A percentile compares a stretch with the other conserved stretches of the same genome.
Evolutionary conservation across 345 rosid genomes (phyloP).

Genomic region (Populus pruinosa): DNA sequence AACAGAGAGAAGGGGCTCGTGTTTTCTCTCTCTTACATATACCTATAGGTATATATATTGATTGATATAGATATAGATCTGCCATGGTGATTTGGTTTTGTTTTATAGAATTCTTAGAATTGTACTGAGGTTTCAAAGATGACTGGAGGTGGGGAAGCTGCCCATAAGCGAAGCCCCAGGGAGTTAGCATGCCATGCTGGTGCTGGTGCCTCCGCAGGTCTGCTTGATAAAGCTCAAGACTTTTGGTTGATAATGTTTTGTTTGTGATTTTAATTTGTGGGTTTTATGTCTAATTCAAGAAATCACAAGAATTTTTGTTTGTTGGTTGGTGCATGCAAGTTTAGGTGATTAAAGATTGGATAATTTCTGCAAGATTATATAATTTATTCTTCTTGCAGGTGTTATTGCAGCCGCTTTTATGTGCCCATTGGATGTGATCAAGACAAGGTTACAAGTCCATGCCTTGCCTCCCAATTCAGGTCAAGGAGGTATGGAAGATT

Average conservation of each 20-base stretch:
- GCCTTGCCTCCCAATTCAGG: conserved; percentile 66
- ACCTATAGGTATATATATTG: neutral
- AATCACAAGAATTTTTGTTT: neutral
- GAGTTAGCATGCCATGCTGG: conserved; percentile 53
- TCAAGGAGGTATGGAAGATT: conserved; percentile 49
- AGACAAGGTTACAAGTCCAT: conserved; percentile 87
- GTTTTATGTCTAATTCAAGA: conserved; percentile 2
- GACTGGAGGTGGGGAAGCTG: conserved; percentile 41
- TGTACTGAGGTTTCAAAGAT: conserved; percentile 32
- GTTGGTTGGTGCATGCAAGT: neutral
- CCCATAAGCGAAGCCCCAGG: conserved; percentile 34
- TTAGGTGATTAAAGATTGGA: neutral
- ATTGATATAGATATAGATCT: conserved; percentile 26
- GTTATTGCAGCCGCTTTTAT: conserved; percentile 89
- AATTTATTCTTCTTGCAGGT: conserved; percentile 42
- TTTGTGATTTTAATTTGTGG: neutral
- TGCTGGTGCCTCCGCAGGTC: conserved; percentile 93
- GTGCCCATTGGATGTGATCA: conserved; percentile 97
- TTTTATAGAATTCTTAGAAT: conserved; percentile 6
- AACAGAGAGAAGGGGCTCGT: conserved; percentile 17
- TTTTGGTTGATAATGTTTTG: neutral
- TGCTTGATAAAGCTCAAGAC: conserved; percentile 11
- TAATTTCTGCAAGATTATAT: neutral
- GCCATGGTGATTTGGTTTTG: conserved; percentile 15
- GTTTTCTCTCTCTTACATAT: neutral